A percentile compares a stretch with the other conserved stretches of the same genome.
Evolutionary conservation across 1,139 yeast genomes (phyloP).

Genomic region (Hemisphaericaspora lyxosophila): DNA sequence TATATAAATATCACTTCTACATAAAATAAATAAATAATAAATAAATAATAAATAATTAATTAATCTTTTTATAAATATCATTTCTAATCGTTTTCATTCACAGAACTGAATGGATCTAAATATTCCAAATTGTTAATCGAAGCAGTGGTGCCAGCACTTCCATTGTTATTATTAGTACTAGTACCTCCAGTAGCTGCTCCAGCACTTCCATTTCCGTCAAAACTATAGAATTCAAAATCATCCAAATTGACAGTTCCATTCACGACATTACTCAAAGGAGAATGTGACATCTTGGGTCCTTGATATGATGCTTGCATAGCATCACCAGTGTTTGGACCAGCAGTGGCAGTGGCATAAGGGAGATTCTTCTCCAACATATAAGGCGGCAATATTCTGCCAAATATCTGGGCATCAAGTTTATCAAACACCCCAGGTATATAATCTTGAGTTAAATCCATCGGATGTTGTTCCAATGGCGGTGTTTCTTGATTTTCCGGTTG

Average conservation of each 20-base stretch:
- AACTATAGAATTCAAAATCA: slow-evolving; percentile 21
- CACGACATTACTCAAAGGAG: slow-evolving; percentile 2
- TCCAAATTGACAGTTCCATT: slow-evolving; percentile 14
- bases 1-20: too few species aligned
- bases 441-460: slow-evolving; percentile 12
- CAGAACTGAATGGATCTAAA: slow-evolving; percentile 23
- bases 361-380: slow-evolving; percentile 58
- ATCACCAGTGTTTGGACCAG: slow-evolving; percentile 9
- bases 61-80: too few species aligned
- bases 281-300: slow-evolving; percentile 5
- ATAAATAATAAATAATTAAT: too few species aligned
- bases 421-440: slow-evolving; percentile 84
- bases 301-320: background rate
- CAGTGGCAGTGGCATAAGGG: background rate
- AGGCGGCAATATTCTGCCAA: slow-evolving; percentile 82
- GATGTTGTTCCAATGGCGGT: slow-evolving; percentile 10
- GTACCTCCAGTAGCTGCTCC: slow-evolving; percentile 12
- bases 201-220: slow-evolving; percentile 5
- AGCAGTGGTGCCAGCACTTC: background rate
- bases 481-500: slow-evolving; percentile 6
- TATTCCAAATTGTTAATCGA: slow-evolving; percentile 18
- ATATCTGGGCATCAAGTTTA: slow-evolving; percentile 76
- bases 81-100: slow-evolving; percentile 2
- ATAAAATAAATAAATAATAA: too few species aligned
- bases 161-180: background rate